Evolutionary conservation across 148 eudicot genomes (phyloP), one percentile per base, ranked within the genome.

Genomic region (Linanthus parryae): DNA sequence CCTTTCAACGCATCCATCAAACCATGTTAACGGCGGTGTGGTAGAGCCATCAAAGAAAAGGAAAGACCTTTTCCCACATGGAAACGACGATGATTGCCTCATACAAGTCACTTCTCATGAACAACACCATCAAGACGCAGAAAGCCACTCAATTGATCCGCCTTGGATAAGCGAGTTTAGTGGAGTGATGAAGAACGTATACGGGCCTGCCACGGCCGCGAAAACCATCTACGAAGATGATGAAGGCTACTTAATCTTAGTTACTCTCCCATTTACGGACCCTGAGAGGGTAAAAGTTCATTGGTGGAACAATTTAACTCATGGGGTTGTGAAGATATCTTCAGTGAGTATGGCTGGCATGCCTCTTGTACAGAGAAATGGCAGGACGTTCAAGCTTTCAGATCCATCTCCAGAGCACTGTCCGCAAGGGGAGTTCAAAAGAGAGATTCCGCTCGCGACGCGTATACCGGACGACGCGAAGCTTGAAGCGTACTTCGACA

Each of bases 161-260:
- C 36, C 30, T 36, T 79, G 85, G 85, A 38, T 60, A 25, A 61
- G 54, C 24, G 85, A 79, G 22, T 75, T 79, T 18, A 46, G 64
- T 1, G 85, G 85, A 28, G 81, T 69, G 36, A 75, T 75, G 81
- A 79, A 71, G 65, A 66, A 59, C 25, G 73, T 52, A 0, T 64
- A 63, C 23, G 85, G 85, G n/a, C 81, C 85, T 15, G 85, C 75
- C 1, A 69, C 85, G 0, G 78, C 70, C 8, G 78, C 85, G 8
- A 79, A 79, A 66, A 72, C 62, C 23, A 79, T 79, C 43, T 79
- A 79, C n/a, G 85, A 79, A 48, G 85, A 79, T 28, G 78, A 79
- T 3, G 58, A 72, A 41, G 81, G 81, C 3, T 75, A 62, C 63
- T 47, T 79, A 45, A 72, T 79, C 39, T 58, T 79, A 7, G 74